Conservation (phyloP, 768 basidiomycete genomes). For the Pisolithus orientalis region DNA sequence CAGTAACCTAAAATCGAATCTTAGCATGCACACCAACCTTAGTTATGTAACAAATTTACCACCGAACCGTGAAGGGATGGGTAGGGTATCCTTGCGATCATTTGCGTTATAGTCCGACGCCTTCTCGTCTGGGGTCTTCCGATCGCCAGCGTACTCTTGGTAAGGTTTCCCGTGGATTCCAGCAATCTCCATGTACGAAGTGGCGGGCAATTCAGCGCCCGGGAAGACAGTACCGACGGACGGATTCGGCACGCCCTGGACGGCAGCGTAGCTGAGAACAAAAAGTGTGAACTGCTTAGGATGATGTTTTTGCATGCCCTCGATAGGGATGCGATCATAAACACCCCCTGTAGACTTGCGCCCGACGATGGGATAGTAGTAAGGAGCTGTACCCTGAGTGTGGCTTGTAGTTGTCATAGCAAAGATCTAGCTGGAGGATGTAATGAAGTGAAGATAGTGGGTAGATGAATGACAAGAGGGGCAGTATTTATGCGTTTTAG, state of each 20-base stretch:
- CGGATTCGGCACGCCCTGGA: constrained; percentile 4
- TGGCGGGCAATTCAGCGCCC: background rate
- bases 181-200: constrained; percentile 19
- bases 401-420: background rate
- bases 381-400: background rate
- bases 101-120: constrained; percentile 11
- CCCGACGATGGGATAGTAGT: constrained; percentile 18
- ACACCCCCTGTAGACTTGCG: constrained; percentile 6
- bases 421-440: too few species aligned
- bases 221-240: background rate
- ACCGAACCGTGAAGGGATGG: constrained; percentile 20
- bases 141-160: constrained; percentile 19
- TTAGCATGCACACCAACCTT: background rate
- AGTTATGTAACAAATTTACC: constrained; percentile 5
- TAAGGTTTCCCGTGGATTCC: constrained; percentile 16
- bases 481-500: too few species aligned
- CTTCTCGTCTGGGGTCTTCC: constrained; percentile 8
- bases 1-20: constrained; percentile 14
- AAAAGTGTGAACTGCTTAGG: constrained; percentile 24
- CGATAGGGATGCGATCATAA: constrained; percentile 19
- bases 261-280: constrained; percentile 13
- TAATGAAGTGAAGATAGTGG: too few species aligned
- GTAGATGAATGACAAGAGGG: too few species aligned
- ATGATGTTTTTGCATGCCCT: constrained; percentile 12
- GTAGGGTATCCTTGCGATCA: constrained; percentile 21